Conservation (phyloP, 495 filamentous ascomycete genomes). For the Aspergillus funiculosus region DNA sequence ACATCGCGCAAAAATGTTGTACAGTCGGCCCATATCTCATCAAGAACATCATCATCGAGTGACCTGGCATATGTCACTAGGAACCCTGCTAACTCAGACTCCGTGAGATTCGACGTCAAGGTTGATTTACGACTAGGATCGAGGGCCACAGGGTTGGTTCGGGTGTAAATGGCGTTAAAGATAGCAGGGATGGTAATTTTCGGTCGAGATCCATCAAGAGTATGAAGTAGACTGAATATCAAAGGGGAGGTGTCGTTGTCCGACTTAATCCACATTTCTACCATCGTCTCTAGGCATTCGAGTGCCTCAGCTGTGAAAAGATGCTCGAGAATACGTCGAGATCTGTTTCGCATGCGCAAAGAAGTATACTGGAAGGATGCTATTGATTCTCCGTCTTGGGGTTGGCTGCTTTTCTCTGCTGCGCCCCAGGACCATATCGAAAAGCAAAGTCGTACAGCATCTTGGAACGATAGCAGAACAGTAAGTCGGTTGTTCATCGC, state of each 20-base stretch:
- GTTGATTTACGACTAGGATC: constrained; percentile 78
- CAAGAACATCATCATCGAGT: constrained; percentile 96
- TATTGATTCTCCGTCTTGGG: constrained; percentile 61
- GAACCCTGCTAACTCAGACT: constrained; percentile 79
- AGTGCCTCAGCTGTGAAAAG: constrained; percentile 91
- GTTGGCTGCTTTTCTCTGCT: constrained; percentile 48
- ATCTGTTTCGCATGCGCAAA: constrained; percentile 79
- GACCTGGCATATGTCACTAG: constrained; percentile 82
- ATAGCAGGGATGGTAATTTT: constrained; percentile 93
- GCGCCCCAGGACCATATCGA: constrained; percentile 92
- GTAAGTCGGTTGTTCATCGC: constrained; percentile 92
- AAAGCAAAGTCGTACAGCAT: constrained; percentile 86
- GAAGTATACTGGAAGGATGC: constrained; percentile 89
- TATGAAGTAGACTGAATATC: constrained; percentile 81
- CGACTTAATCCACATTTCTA: constrained; percentile 68
- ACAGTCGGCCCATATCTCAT: constrained; percentile 97
- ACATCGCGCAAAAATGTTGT: constrained; percentile 86
- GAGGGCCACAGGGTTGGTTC: constrained; percentile 76
- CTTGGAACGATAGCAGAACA: constrained; percentile 93
- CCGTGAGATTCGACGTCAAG: constrained; percentile 73
- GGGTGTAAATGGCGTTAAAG: constrained; percentile 93
- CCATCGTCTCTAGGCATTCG: constrained; percentile 86
- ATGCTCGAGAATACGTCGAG: constrained; percentile 82
- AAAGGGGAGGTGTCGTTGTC: constrained; percentile 35
- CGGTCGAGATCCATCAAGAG: constrained; percentile 83